Evolutionary conservation across 148 eudicot species (phyloP).

Genomic region (Suaeda aralocaspica): DNA sequence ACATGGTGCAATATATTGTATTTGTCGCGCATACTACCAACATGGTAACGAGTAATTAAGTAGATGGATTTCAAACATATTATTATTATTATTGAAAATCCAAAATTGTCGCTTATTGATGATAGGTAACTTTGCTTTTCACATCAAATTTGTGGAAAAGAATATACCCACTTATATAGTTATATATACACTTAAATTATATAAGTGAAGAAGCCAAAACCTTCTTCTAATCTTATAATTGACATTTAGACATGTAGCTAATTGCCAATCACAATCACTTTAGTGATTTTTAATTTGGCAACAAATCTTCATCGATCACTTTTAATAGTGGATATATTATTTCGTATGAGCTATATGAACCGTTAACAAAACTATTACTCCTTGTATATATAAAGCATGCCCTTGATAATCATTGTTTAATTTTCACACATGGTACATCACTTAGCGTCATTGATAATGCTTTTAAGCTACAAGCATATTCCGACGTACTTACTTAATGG

Average conservation of each 20-base stretch:
- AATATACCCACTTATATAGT: neutral
- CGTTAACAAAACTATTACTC: no score
- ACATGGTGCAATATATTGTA: neutral
- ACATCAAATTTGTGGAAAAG: slow-evolving; percentile 23
- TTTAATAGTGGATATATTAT: no score
- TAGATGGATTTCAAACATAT: neutral
- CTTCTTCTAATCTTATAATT: neutral
- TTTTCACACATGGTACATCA: no score
- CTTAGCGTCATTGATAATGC: no score
- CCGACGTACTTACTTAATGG: no score
- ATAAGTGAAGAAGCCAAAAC: neutral
- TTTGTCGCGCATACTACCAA: neutral
- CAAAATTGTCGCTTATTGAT: neutral
- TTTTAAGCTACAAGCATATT: no score
- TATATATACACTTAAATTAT: neutral
- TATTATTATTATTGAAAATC: neutral
- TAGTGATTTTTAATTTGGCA: no score
- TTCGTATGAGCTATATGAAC: no score
- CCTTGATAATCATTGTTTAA: no score
- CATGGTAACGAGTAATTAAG: neutral
- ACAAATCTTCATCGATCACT: no score
- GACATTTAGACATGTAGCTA: neutral
- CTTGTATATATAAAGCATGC: no score
- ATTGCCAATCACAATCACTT: neutral
- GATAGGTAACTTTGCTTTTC: slow-evolving; percentile 41